These are phyloP conservation scores for Ogataea henricii DNA, from an alignment of 805 yeast genomes.

Conservation along the genomic window DNA sequence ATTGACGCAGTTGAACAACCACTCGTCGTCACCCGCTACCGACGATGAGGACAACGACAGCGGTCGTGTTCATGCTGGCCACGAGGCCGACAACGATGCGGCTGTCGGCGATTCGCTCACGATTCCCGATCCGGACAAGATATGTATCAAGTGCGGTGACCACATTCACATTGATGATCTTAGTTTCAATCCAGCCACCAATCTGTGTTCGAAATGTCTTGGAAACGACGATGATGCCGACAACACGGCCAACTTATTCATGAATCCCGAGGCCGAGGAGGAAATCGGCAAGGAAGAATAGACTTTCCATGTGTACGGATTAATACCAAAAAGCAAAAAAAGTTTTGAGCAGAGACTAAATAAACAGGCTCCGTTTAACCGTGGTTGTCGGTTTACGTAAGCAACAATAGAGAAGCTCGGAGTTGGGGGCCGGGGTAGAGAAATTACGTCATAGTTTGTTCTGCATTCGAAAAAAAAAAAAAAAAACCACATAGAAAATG, in stretches of 20 bases:
- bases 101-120: slow-evolving; percentile 27
- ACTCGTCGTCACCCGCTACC: slow-evolving; percentile 15
- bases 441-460: too few relatives aligned
- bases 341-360: too few relatives aligned
- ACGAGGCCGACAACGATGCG: slow-evolving; percentile 14
- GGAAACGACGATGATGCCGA: slow-evolving; percentile 19
- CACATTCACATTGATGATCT: slow-evolving; percentile 32
- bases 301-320: not conserved
- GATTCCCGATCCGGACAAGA: slow-evolving; percentile 31
- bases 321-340: too few relatives aligned
- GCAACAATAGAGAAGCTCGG: too few relatives aligned
- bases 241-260: slow-evolving; percentile 24
- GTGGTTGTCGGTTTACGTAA: too few relatives aligned
- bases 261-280: slow-evolving; percentile 28
- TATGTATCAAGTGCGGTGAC: slow-evolving; percentile 31
- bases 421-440: not conserved
- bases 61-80: not conserved
- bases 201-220: slow-evolving; percentile 30
- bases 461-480: too few relatives aligned
- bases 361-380: too few relatives aligned
- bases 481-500: too few relatives aligned
- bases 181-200: slow-evolving; percentile 30
- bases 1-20: slow-evolving; percentile 13
- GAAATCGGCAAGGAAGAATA: slow-evolving; percentile 20
- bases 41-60: slow-evolving; percentile 14